Conservation (phyloP, 1,139 yeast genomes). For the Debaryomycetaceae sp. region DNA sequence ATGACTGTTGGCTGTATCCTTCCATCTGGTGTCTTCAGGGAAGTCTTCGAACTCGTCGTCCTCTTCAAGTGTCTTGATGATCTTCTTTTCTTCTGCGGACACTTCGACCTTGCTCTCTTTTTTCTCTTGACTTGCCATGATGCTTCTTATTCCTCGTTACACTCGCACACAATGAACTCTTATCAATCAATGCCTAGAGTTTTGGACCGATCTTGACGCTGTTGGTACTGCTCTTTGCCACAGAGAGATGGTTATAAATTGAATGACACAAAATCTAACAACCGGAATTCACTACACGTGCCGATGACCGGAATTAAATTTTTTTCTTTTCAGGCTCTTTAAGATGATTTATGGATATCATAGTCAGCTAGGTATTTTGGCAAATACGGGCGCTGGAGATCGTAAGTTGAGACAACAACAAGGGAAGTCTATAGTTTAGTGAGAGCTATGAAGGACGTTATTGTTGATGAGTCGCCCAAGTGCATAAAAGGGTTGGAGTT, state of each 20-base stretch:
- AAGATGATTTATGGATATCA: neutral
- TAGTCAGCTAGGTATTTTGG: neutral
- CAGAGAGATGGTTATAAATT: too few species aligned
- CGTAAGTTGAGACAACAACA: neutral
- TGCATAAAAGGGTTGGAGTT: conserved; percentile 88
- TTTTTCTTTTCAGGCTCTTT: neutral
- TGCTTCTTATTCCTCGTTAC: too few species aligned
- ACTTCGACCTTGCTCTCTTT: conserved; percentile 8
- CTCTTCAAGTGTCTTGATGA: conserved; percentile 70
- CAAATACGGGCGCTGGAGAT: neutral
- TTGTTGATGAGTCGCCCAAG: conserved; percentile 84
- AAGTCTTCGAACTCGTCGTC: conserved; percentile 96
- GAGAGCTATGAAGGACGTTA: conserved; percentile 63
- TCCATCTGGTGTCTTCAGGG: conserved; percentile 72
- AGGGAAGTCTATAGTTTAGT: neutral
- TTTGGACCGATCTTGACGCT: too few species aligned
- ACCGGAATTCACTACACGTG: neutral
- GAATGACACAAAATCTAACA: neutral
- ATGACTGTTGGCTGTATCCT: conserved; percentile 36
- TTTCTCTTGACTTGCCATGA: conserved; percentile 7
- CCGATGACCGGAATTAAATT: neutral
- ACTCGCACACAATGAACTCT: too few species aligned
- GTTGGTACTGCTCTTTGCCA: neutral
- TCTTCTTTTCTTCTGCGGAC: conserved; percentile 27
- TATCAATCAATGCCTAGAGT: too few species aligned